Percentiles rank a stretch among this genome's conserved stretches.
phyloP scores from a whole-genome alignment of 2,329 filamentous ascomycete genomes.

The Septoria petroselini region DNA sequence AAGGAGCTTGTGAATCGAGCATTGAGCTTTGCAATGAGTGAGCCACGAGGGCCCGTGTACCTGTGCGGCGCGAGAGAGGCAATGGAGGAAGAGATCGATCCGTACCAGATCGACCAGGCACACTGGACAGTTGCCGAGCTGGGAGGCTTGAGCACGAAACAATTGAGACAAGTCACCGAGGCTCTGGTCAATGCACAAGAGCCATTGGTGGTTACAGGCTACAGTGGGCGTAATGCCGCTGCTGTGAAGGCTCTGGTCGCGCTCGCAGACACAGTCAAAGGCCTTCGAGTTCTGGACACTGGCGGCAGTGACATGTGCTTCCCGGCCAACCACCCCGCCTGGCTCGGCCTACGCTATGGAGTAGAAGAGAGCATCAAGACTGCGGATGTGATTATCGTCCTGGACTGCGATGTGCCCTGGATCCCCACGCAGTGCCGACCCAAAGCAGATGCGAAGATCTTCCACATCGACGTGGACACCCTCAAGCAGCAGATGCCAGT shows the following conservation, averaged over 20 bases:
- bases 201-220: conserved; percentile 69
- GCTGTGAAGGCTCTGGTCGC: conserved; percentile 61
- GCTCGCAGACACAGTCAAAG: conserved; percentile 65
- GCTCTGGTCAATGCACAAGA: conserved; percentile 62
- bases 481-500: conserved; percentile 62
- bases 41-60: conserved; percentile 77
- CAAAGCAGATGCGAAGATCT: conserved; percentile 54
- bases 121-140: conserved; percentile 70
- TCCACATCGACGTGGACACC: conserved; percentile 65
- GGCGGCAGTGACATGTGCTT: conserved; percentile 81
- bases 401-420: conserved; percentile 92
- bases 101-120: conserved; percentile 65
- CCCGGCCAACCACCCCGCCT: conserved; percentile 62
- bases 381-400: conserved; percentile 78
- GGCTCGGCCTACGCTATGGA: conserved; percentile 66
- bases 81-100: conserved; percentile 79
- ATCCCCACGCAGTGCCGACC: conserved; percentile 73
- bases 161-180: conserved; percentile 59
- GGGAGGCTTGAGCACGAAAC: conserved; percentile 56
- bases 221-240: conserved; percentile 65
- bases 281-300: conserved; percentile 69
- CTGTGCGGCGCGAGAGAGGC: conserved; percentile 74
- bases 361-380: conserved; percentile 68
- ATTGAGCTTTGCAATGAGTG: conserved; percentile 73
- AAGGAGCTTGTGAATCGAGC: conserved; percentile 88